These are phyloP conservation scores for Nemania sp. DNA, from an alignment of 2,329 filamentous ascomycete genomes.

Conservation along the genomic window DNA sequence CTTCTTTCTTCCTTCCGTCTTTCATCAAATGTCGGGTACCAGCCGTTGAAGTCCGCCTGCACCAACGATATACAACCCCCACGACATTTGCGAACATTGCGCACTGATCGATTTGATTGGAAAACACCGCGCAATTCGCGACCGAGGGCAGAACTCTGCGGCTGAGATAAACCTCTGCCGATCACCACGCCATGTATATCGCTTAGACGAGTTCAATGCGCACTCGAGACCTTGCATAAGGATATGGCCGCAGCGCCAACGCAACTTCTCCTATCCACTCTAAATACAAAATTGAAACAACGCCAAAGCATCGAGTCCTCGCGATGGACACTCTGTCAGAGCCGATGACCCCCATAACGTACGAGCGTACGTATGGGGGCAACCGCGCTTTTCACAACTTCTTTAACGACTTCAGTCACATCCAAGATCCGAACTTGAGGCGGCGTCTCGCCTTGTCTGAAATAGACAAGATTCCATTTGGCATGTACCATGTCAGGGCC, in stretches of 20 bases:
- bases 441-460: constrained; percentile 75
- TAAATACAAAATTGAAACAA: background rate
- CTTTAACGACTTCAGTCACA: constrained; percentile 68
- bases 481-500: constrained; percentile 75
- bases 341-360: constrained; percentile 42
- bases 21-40: background rate
- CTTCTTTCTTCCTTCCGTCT: constrained; percentile 1
- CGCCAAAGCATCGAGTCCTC: background rate
- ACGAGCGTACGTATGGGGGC: constrained; percentile 58
- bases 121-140: background rate
- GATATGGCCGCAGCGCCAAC: constrained; percentile 6
- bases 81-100: background rate
- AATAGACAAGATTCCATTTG: constrained; percentile 78
- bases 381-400: constrained; percentile 76
- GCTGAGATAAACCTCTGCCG: constrained; percentile 9
- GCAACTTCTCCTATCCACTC: background rate
- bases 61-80: background rate
- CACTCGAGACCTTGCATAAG: constrained; percentile 5
- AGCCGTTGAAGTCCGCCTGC: background rate
- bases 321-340: constrained; percentile 47
- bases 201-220: constrained; percentile 9
- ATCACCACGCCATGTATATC: constrained; percentile 17
- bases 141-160: background rate
- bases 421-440: constrained; percentile 74
- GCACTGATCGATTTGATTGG: background rate